Evolutionary conservation across 495 filamentous ascomycete genomes (phyloP).

Genomic region (Evansstolkia leycettana): DNA sequence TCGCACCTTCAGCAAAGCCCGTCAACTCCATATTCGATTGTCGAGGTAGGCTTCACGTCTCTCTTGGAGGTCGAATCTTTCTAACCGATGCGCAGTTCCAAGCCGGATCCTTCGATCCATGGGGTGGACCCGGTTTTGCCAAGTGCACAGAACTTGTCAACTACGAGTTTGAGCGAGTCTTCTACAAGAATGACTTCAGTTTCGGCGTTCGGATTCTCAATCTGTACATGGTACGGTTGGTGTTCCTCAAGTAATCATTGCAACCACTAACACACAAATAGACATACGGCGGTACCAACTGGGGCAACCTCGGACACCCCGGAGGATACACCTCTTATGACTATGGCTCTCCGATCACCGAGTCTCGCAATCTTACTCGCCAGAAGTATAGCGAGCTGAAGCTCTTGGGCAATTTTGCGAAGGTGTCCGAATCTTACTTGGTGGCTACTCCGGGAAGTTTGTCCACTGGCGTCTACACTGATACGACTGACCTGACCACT

Average conservation of each 20-base stretch:
- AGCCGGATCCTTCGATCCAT: conserved; percentile 65
- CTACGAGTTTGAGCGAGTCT: conserved; percentile 61
- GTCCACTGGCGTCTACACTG: conserved; percentile 37
- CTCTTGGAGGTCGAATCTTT: neutral
- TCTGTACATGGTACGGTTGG: conserved; percentile 50
- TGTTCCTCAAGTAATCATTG: neutral
- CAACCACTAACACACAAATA: conserved; percentile 14
- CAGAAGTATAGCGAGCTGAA: conserved; percentile 77
- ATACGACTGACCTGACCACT: conserved; percentile 37
- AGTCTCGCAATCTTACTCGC: conserved; percentile 50
- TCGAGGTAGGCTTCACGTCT: conserved; percentile 34
- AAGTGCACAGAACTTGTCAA: conserved; percentile 52
- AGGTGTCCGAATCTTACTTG: conserved; percentile 55
- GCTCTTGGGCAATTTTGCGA: conserved; percentile 59
- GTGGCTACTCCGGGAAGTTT: conserved; percentile 34
- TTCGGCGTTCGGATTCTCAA: conserved; percentile 50
- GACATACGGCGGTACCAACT: conserved; percentile 69
- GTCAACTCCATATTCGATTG: conserved; percentile 51
- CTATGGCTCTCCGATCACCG: conserved; percentile 55
- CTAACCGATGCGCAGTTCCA: conserved; percentile 51
- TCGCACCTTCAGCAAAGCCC: conserved; percentile 48
- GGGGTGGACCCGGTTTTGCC: conserved; percentile 57
- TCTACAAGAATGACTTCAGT: conserved; percentile 69
- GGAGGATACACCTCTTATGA: conserved; percentile 67
- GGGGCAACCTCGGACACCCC: conserved; percentile 68